Evolutionary conservation across 192 early-diverging fungal species (phyloP).

Genomic region (Ambispora gerdemannii): DNA sequence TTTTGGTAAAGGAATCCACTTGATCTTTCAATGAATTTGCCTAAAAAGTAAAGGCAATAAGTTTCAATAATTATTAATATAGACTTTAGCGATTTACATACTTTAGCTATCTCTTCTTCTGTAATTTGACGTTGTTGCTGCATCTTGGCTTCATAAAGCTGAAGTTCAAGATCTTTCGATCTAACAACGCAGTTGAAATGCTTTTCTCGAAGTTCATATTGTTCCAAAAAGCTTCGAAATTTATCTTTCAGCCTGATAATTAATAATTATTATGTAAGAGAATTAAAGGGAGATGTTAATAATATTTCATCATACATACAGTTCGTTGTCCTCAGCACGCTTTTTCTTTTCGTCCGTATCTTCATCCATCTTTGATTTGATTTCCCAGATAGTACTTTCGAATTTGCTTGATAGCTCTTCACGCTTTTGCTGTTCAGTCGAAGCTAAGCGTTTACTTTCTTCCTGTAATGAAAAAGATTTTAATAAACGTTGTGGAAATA

Average conservation of each 20-base stretch:
- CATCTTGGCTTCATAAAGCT: constrained; percentile 54
- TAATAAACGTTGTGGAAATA: neutral
- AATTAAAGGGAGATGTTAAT: neutral
- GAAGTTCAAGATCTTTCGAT: constrained; percentile 56
- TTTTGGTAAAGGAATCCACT: constrained; percentile 48
- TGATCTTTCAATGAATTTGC: constrained; percentile 42
- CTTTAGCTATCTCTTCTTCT: constrained; percentile 40
- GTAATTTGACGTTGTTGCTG: constrained; percentile 46
- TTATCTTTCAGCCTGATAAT: constrained; percentile 55
- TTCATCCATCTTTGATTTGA: constrained; percentile 53
- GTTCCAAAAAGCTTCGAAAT: constrained; percentile 55
- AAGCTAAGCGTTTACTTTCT: constrained; percentile 46
- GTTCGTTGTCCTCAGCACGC: constrained; percentile 45
- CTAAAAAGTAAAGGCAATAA: constrained; percentile 1
- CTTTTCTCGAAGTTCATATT: constrained; percentile 60
- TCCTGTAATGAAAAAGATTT: constrained; percentile 35
- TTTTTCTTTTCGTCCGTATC: constrained; percentile 46
- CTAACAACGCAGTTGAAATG: constrained; percentile 57
- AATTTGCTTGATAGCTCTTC: constrained; percentile 58
- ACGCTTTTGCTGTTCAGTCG: constrained; percentile 50
- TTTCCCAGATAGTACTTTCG: constrained; percentile 58
- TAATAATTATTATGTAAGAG: neutral
- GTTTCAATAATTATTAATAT: neutral
- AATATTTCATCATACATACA: constrained; percentile 31
- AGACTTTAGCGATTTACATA: constrained; percentile 14